phyloP scores from a whole-genome alignment of 106 monocot genomes.

The Allium sativum region DNA sequence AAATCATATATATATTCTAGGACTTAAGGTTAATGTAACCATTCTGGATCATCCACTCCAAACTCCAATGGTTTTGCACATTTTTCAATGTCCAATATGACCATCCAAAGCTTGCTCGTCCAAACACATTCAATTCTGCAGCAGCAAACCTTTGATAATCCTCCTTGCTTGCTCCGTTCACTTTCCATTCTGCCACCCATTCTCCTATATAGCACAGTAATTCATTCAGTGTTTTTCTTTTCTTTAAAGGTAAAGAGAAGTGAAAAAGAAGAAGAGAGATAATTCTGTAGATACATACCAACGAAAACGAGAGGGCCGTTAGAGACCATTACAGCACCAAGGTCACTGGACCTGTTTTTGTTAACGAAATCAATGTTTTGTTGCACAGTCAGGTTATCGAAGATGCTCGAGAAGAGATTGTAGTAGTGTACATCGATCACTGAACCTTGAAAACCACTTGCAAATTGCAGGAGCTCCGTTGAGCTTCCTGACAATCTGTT shows the following conservation, averaged over 20 bases:
- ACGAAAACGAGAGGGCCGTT: constrained; percentile 61
- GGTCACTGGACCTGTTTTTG: constrained; percentile 24
- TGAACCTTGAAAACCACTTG: constrained; percentile 32
- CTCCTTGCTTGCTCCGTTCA: constrained; percentile 20
- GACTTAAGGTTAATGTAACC: constrained; percentile 39
- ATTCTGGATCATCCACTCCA: constrained; percentile 81
- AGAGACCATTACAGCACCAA: constrained; percentile 17
- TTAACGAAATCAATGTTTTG: constrained; percentile 61
- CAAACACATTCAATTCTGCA: constrained; percentile 53
- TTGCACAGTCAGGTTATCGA: constrained; percentile 30
- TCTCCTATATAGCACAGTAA: constrained; percentile 33
- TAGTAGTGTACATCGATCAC: constrained; percentile 88
- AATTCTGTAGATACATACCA: constrained; percentile 18
- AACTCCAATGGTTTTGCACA: constrained; percentile 43
- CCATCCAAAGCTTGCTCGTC: constrained; percentile 67
- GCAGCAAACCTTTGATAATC: constrained; percentile 54
- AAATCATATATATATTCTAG: neutral
- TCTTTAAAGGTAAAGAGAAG: neutral
- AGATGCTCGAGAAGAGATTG: constrained; percentile 31
- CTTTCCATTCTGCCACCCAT: constrained; percentile 69
- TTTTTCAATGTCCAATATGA: constrained; percentile 64
- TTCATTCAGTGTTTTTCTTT: neutral
- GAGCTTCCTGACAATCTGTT: constrained; percentile 20
- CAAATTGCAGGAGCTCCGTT: constrained; percentile 51
- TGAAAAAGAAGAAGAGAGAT: neutral